Conservation (phyloP, 495 filamentous ascomycete species). For the Aspergillus campestris region DNA sequence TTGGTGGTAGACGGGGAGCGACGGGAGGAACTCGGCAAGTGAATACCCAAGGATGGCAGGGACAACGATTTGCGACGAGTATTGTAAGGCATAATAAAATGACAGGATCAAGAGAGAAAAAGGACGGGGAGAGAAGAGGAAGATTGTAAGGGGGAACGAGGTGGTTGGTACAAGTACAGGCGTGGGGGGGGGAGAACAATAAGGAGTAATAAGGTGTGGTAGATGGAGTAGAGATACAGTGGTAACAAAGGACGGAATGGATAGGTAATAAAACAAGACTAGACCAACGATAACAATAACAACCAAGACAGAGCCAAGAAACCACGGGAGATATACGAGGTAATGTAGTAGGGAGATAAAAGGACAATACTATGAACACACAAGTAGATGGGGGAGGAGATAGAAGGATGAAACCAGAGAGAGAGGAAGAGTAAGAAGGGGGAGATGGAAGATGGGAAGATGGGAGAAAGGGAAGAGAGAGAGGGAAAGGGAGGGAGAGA, state of each 20-base stretch:
- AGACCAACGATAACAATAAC: conserved; percentile 6
- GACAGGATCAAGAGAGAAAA: neutral
- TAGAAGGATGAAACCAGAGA: conserved; percentile 6
- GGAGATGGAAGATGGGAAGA: neutral
- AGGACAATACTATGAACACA: conserved; percentile 6
- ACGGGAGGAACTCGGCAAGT: conserved; percentile 72
- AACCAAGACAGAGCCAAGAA: neutral
- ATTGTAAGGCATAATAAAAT: conserved; percentile 79
- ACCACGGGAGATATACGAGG: neutral
- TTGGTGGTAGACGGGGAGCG: conserved; percentile 56
- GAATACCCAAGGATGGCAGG: conserved; percentile 85
- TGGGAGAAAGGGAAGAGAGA: conserved; percentile 9
- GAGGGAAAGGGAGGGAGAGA: conserved; percentile 7
- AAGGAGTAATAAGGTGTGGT: conserved; percentile 2
- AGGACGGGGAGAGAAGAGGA: conserved; percentile 2
- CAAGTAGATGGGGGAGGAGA: neutral
- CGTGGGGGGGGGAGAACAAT: conserved; percentile 5
- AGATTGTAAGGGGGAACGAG: neutral
- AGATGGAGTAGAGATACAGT: conserved; percentile 2
- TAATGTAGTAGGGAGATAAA: conserved; percentile 2
- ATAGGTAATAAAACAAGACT: conserved; percentile 4
- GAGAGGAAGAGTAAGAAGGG: conserved; percentile 3
- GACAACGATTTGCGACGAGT: conserved; percentile 96
- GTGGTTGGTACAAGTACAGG: conserved; percentile 10
- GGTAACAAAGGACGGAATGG: conserved; percentile 1